Base-by-base conservation (phyloP, 257 asterid species). In the Mentha longifolia region DNA sequence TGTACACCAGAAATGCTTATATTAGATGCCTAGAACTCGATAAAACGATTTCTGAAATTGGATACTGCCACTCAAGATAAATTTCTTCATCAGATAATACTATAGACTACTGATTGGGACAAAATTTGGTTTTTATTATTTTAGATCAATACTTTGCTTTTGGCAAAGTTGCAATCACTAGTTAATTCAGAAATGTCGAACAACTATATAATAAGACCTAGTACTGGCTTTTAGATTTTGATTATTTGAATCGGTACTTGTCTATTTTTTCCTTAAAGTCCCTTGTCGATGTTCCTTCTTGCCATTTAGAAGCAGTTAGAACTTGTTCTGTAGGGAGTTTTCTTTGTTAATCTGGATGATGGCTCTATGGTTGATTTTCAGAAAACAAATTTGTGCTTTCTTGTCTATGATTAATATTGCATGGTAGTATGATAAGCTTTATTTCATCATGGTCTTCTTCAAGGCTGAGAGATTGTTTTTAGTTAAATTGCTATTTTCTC, bases 51-150 rank as follows among this genome's bases (percentile, higher is more conserved):
- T 56, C 35, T 39, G 65, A 43, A n/a, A 49, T 25, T 54, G n/a
- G 0, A 64, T 64, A 42, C 59, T 42, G 42, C 62, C 11, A 56
- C 20, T 63, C 65, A 15, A 61, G 9, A 61, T 65, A 33, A 28
- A 28, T 30, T 74, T 35, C 37, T 13, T 51, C 11, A 50, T 58
- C 59, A 37, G 25, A 57, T 33, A 33, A 35, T 59, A 49, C 17
- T 17, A 20, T 61, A 7, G n/a, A n/a, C n/a, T 61, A 62, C 9
- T 43, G 9, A 66, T 70, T 10, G 3, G 39, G 56, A 15, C 2
- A 8, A 33, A 22, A 25, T 28, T 3, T 3, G 9, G 39, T 35
- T 35, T 35, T 7, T 35, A 7, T 35, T 35, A 5, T 33, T 52
- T 31, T 52, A 17, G 52, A 49, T 52, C 31, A 67, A 16, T 30